Evolutionary conservation across 805 yeast genomes (phyloP), one percentile per base, ranked within the genome.

Genomic region (Starmerella geochares): DNA sequence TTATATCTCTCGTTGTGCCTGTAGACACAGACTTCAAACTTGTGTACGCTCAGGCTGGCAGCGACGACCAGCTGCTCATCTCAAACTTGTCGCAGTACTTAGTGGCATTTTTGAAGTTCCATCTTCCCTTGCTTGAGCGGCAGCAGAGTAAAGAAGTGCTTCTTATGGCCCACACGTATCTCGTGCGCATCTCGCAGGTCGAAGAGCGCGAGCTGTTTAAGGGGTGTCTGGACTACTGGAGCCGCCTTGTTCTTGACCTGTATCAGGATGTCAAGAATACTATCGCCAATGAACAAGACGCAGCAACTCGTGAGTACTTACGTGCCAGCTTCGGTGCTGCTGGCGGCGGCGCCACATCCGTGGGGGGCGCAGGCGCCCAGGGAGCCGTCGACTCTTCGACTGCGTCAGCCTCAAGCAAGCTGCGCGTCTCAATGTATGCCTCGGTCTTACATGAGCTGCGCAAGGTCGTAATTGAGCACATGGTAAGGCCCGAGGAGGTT

Each of bases 401-500:
- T 3, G 47, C 28, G 29, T 47, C 40, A 10, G 36, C 24, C 3
- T 13, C 37, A 9, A 38, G 46, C 19, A 45, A 51, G 17, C 74
- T 90, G 51, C 81, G 96, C 66, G 86, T 83, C 64, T 94, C 90
- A 67, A 77, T 77, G 47, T 92, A 92, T 64, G 71, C 79, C n/a
- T 76, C 77, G 23, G 72, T 92, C 38, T 75, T 92, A 58, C 81
- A 96, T 3, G 80, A 80, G 62, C 74, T 92, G 61, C 79, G 99
- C 68, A 72, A 83, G 53, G 95, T 94, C n/a, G 82, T 92, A 63
- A 92, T 92, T 61, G 97, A 88, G 68, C 84, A 84, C 61, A 92
- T 92, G 98, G 98, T 86, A 1, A 80, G 95, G 66, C 99, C 99
- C 3, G 98, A 92, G 67, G 99, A 92, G 70, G 98, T 92, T 49